A percentile compares a stretch with the other conserved stretches of the same genome.
These are phyloP conservation scores for Trichomonas tenax DNA, from an alignment of 208 protist genomes.

Conservation along the genomic window DNA sequence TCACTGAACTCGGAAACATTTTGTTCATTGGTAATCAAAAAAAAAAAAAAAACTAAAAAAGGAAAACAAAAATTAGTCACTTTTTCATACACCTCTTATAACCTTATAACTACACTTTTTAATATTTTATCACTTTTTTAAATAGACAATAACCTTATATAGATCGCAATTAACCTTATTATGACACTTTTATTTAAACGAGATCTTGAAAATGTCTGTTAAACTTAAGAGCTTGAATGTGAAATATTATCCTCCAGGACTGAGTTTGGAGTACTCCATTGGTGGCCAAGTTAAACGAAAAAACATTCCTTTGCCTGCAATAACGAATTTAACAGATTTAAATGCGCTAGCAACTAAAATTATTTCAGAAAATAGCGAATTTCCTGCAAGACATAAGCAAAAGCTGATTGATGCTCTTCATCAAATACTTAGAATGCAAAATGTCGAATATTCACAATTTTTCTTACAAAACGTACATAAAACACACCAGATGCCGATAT, in stretches of 20 bases:
- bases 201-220: neutral
- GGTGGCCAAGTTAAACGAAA: neutral
- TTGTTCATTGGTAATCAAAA: no score
- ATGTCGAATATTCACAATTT: neutral
- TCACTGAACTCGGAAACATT: no score
- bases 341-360: neutral
- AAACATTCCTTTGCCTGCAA: neutral
- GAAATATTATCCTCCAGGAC: neutral
- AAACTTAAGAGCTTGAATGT: neutral
- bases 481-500: neutral
- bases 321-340: neutral
- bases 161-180: no score
- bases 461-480: neutral
- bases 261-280: neutral
- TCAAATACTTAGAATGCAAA: neutral
- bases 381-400: neutral
- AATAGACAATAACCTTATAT: no score
- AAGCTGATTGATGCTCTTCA: neutral
- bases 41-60: no score
- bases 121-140: no score
- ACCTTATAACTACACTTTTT: no score
- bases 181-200: no score
- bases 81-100: no score
- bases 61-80: no score
- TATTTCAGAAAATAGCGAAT: constrained; percentile 2